phyloP scores from a whole-genome alignment of 441 rosid species.

The Pelargonium australe region DNA sequence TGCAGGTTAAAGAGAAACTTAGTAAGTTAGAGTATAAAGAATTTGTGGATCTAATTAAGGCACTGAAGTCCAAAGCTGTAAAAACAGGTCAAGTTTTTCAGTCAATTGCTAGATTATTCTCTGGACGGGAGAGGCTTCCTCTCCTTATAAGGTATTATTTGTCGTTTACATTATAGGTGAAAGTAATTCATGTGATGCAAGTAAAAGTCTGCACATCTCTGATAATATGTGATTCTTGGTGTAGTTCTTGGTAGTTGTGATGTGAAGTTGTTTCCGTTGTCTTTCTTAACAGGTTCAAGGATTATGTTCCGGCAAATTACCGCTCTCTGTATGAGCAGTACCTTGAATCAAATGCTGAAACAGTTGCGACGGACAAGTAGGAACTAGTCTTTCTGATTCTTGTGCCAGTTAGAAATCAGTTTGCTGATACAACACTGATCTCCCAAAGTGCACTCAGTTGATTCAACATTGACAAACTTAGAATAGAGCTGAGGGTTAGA shows the following conservation, averaged over 20 bases:
- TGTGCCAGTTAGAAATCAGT: no score
- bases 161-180: not conserved
- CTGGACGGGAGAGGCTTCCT: slow-evolving; percentile 57
- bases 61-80: slow-evolving; percentile 71
- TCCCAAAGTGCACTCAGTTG: no score
- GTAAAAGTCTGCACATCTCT: not conserved
- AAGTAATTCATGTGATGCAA: no score
- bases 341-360: slow-evolving; percentile 35
- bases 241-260: not conserved
- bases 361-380: slow-evolving; percentile 23
- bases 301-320: slow-evolving; percentile 65
- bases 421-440: no score
- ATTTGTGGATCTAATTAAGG: slow-evolving; percentile 80
- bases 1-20: slow-evolving; percentile 78
- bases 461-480: no score
- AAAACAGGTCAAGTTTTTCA: slow-evolving; percentile 49
- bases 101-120: slow-evolving; percentile 59
- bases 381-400: no score
- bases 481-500: no score
- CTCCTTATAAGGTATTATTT: slow-evolving; percentile 63
- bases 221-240: slow-evolving; percentile 4
- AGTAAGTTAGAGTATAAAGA: slow-evolving; percentile 65
- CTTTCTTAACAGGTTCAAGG: slow-evolving; percentile 58
- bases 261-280: slow-evolving; percentile 15
- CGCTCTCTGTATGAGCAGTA: slow-evolving; percentile 63